A percentile compares a stretch with the other conserved stretches of the same genome.
phyloP scores from a whole-genome alignment of 305 asterid genomes.

The Coffea humblotiana region DNA sequence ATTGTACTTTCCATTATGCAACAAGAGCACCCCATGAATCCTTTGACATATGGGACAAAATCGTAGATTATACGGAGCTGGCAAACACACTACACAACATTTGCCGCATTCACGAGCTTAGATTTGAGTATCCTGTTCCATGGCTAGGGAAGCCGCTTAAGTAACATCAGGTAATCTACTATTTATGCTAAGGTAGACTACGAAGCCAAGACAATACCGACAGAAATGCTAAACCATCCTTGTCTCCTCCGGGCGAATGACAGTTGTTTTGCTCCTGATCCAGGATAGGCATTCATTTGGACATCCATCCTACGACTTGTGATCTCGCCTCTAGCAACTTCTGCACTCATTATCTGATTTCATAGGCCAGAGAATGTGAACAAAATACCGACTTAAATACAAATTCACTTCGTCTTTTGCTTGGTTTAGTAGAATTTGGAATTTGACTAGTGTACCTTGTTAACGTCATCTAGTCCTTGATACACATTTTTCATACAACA shows the following conservation, averaged over 20 bases:
- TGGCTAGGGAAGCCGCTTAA: not conserved
- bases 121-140: not conserved
- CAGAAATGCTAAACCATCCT: not conserved
- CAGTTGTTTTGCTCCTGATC: constrained; percentile 54
- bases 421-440: not conserved
- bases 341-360: constrained; percentile 24
- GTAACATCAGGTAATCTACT: not conserved
- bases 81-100: not conserved
- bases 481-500: constrained; percentile 29
- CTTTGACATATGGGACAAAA: not conserved
- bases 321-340: constrained; percentile 18
- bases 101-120: not conserved
- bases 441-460: constrained; percentile 29
- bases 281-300: constrained; percentile 46
- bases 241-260: constrained; percentile 25
- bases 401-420: not conserved
- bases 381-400: not conserved
- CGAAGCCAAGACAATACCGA: not conserved
- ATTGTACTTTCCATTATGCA: too few species aligned
- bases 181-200: too few species aligned
- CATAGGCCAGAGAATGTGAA: not conserved
- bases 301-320: constrained; percentile 39
- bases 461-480: constrained; percentile 21
- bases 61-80: not conserved
- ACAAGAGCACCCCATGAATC: not conserved